Evolutionary conservation across 805 yeast genomes (phyloP), one percentile per base, ranked within the genome.

Genomic region (Yamadazyma philogaea): DNA sequence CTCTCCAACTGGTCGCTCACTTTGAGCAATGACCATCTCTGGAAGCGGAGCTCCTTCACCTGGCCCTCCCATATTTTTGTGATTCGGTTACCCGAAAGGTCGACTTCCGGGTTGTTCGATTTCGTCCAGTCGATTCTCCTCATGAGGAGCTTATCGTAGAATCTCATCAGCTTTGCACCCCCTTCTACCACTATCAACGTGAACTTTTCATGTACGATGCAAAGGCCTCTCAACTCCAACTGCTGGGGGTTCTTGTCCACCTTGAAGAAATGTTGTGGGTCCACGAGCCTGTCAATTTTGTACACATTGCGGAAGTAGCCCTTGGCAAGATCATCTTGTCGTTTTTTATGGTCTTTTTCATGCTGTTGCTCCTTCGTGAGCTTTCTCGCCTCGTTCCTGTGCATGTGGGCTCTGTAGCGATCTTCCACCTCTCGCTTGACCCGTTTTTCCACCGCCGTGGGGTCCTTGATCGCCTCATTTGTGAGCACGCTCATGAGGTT

Each of bases 401-500:
- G 61, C 47, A 76, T 70, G 63, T 93, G 99, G 30, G 64, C 60
- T 11, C 62, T 48, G 26, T 64, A 67, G 22, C 99, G 69, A 34
- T 77, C 75, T 30, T 74, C 80, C 3, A 88, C 84, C 47, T 90
- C 93, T 18, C 67, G 60, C 34, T 77, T 70, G 0, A 93, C 96
- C 39, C 72, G 62, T 60, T 72, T 69, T 55, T 91, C 99, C 51
- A 89, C 82, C 3, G 79, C 79, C 0, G 98, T 91, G 1, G 99
- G 98, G 57, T 93, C 96, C 45, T 77, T 72, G 37, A 90, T 84
- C 6, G 93, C 87, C 44, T 87, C 95, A 52, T 86, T 80, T 2
- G 97, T 87, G 37, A 85, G 67, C 0, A 88, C 96, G 52, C 76
- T 84, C 89, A 88, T 87, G 61, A 93, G 72, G 57, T 91, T 93